Conservation (phyloP, 1,139 yeast species). For the Lodderomyces metapsilosis region DNA sequence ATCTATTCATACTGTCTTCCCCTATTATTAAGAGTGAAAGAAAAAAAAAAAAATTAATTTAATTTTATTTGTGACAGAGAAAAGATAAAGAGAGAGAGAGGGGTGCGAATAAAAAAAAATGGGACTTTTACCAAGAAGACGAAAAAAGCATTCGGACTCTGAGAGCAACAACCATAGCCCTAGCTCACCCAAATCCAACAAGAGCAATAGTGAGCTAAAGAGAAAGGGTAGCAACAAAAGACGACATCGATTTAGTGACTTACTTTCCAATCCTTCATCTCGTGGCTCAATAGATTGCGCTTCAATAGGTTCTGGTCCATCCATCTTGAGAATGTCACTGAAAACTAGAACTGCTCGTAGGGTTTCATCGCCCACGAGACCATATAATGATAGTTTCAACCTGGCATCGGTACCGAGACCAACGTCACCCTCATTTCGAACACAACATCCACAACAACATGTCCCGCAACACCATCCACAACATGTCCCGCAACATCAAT, state of each 20-base stretch:
- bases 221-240: background rate
- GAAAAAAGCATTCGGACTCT: slow-evolving; percentile 5
- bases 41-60: too few species aligned
- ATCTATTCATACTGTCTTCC: too few species aligned
- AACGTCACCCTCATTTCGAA: background rate
- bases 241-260: slow-evolving; percentile 1
- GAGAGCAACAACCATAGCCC: background rate
- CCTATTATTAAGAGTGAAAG: too few species aligned
- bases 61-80: background rate
- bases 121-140: slow-evolving; percentile 9
- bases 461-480: too few species aligned
- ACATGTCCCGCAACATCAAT: too few species aligned
- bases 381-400: background rate
- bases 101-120: slow-evolving; percentile 4
- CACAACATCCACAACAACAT: background rate
- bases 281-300: slow-evolving; percentile 5
- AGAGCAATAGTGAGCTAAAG: background rate
- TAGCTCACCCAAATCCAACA: background rate
- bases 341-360: slow-evolving; percentile 2
- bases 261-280: slow-evolving; percentile 3
- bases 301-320: slow-evolving; percentile 8
- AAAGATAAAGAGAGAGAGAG: background rate
- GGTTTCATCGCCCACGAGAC: slow-evolving; percentile 1
- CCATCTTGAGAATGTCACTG: slow-evolving; percentile 6
- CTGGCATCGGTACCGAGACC: slow-evolving; percentile 6